These are phyloP conservation scores for Malania oleifera DNA, from an alignment of 164 flowering plant genomes.

Conservation along the genomic window DNA sequence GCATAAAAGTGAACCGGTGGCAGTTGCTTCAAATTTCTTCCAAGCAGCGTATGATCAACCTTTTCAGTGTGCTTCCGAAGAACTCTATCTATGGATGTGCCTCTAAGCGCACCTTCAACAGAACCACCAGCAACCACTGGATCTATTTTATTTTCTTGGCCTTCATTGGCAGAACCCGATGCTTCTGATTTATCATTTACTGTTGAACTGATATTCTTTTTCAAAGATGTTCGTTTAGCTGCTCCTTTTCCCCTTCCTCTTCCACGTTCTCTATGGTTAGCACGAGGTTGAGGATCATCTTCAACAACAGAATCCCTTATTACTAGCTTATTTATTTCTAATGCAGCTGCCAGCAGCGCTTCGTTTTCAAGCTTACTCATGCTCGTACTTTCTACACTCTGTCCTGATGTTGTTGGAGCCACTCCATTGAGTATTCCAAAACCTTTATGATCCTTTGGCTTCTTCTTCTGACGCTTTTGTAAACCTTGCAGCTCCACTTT, in stretches of 20 bases:
- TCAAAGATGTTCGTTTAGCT: slow-evolving; percentile 9
- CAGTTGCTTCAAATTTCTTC: slow-evolving; percentile 37
- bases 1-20: slow-evolving; percentile 81
- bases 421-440: slow-evolving; percentile 88
- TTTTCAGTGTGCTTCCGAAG: slow-evolving; percentile 30
- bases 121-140: slow-evolving; percentile 15
- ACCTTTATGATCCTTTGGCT: slow-evolving; percentile 69
- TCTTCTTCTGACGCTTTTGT: slow-evolving; percentile 53
- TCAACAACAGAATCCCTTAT: slow-evolving; percentile 28
- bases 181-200: slow-evolving; percentile 18
- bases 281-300: slow-evolving; percentile 25
- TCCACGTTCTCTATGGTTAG: slow-evolving; percentile 18
- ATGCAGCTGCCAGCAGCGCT: slow-evolving; percentile 82
- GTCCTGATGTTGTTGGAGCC: slow-evolving; percentile 42
- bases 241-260: slow-evolving; percentile 33
- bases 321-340: slow-evolving; percentile 37
- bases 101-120: slow-evolving; percentile 10
- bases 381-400: slow-evolving; percentile 55
- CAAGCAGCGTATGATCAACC: slow-evolving; percentile 11
- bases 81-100: slow-evolving; percentile 17
- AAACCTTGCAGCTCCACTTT: slow-evolving; percentile 68
- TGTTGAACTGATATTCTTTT: slow-evolving; percentile 11
- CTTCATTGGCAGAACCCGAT: slow-evolving; percentile 25
- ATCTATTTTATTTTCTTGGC: slow-evolving; percentile 19
- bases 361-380: slow-evolving; percentile 67